phyloP scores from a whole-genome alignment of 345 rosid species.

The Crucihimalaya himalaica region DNA sequence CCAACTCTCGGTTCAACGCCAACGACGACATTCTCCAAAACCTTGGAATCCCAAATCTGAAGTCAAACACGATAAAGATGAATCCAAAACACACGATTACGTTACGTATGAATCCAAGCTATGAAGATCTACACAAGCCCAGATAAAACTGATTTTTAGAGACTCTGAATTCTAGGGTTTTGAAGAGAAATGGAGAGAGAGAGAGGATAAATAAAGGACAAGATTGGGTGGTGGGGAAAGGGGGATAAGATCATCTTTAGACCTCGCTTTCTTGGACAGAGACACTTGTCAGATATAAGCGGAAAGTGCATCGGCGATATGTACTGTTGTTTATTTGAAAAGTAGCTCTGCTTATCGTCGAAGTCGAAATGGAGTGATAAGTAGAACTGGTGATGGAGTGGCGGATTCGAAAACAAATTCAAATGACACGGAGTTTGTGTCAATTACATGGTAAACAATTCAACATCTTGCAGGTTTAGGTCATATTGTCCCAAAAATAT shows the following conservation, averaged over 20 bases:
- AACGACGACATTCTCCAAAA: conserved; percentile 59
- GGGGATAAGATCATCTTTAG: conserved; percentile 41
- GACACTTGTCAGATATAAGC: conserved; percentile 52
- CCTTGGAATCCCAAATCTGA: conserved; percentile 16
- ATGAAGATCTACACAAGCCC: neutral
- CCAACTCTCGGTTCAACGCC: conserved; percentile 90
- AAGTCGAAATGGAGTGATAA: conserved; percentile 11
- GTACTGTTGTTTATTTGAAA: neutral
- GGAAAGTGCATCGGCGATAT: conserved; percentile 14
- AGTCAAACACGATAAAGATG: neutral
- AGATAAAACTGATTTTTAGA: neutral
- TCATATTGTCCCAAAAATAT: no score
- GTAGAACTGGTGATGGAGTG: neutral
- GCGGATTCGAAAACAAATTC: conserved; percentile 39
- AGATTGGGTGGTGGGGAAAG: no score
- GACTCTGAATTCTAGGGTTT: conserved; percentile 75
- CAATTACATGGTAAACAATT: no score
- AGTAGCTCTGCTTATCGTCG: fast-evolving
- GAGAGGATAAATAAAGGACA: conserved; percentile 40
- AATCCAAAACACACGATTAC: neutral
- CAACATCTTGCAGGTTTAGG: no score
- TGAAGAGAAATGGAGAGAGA: conserved; percentile 45
- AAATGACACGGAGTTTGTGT: conserved; percentile 39
- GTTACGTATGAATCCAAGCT: conserved; percentile 40
- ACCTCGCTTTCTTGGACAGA: conserved; percentile 83